phyloP scores from a whole-genome alignment of 805 yeast genomes.

The Blastobotrys terrestris region DNA sequence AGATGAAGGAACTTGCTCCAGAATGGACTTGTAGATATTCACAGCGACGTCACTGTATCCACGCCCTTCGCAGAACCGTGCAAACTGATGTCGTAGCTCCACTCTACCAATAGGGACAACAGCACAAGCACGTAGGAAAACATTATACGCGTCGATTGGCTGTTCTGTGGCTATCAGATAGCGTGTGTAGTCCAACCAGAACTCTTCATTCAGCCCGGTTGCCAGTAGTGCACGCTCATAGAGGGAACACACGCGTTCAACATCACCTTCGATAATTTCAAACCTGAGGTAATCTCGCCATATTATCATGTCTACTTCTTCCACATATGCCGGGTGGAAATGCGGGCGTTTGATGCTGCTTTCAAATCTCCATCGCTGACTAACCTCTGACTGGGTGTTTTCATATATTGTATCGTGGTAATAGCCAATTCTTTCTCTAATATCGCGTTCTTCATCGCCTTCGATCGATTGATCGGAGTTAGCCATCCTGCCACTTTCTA shows the following conservation, averaged over 20 bases:
- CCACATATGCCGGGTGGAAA: constrained; percentile 46
- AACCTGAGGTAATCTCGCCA: constrained; percentile 64
- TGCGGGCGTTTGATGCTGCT: constrained; percentile 48
- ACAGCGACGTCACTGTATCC: constrained; percentile 25
- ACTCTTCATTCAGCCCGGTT: constrained; percentile 47
- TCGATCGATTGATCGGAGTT: background rate
- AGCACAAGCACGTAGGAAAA: constrained; percentile 49
- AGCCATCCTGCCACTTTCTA: constrained; percentile 4
- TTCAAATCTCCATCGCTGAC: constrained; percentile 68
- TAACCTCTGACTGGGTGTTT: constrained; percentile 47
- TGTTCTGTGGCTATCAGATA: constrained; percentile 40
- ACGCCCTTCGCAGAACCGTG: constrained; percentile 29
- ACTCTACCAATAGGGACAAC: constrained; percentile 24
- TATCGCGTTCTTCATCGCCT: constrained; percentile 28
- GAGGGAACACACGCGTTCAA: constrained; percentile 32
- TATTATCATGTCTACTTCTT: constrained; percentile 37
- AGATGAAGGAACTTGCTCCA: constrained; percentile 26
- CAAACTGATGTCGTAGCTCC: constrained; percentile 26
- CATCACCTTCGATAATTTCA: constrained; percentile 35
- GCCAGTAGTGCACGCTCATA: constrained; percentile 62
- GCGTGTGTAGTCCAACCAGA: constrained; percentile 65
- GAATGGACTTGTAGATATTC: constrained; percentile 21
- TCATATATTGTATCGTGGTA: constrained; percentile 40
- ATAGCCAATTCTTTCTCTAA: constrained; percentile 38
- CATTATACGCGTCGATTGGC: constrained; percentile 32